Percentiles rank a stretch among this genome's conserved stretches.
These are phyloP conservation scores for Panicum miliaceum DNA, from an alignment of 176 grass and related monocot species.

Conservation along the genomic window DNA sequence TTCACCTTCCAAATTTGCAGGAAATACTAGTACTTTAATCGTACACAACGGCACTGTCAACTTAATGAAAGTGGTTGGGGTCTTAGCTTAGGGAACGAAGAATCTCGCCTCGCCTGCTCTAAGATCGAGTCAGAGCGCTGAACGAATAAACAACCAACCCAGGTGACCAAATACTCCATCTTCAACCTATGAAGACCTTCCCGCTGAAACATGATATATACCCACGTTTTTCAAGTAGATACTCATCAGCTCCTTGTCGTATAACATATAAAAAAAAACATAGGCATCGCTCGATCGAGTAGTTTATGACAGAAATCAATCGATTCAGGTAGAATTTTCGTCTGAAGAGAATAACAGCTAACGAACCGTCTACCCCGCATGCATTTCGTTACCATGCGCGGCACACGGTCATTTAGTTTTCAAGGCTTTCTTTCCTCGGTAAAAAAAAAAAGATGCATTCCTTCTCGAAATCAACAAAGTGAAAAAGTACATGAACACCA, in stretches of 20 bases:
- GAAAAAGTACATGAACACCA: neutral
- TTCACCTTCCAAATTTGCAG: neutral
- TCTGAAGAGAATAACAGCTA: neutral
- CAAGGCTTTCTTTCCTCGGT: neutral
- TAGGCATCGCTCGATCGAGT: neutral
- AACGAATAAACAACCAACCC: conserved; percentile 2
- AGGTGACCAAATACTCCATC: conserved; percentile 10
- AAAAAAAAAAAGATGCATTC: neutral
- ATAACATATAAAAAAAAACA: neutral
- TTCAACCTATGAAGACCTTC: neutral
- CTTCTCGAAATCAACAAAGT: neutral
- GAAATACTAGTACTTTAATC: too few relatives aligned
- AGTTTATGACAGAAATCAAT: neutral
- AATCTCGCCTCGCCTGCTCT: neutral
- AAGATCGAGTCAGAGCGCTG: neutral
- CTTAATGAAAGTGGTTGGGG: neutral
- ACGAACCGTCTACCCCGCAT: neutral
- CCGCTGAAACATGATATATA: neutral
- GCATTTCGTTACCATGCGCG: neutral
- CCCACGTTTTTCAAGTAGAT: conserved; percentile 14
- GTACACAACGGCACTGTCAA: neutral
- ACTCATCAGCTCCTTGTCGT: neutral
- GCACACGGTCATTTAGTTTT: neutral
- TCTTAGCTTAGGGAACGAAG: neutral
- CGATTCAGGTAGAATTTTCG: neutral